These are phyloP conservation scores for Acacia acuminata DNA, from an alignment of 306 rosid genomes.

Conservation along the genomic window DNA sequence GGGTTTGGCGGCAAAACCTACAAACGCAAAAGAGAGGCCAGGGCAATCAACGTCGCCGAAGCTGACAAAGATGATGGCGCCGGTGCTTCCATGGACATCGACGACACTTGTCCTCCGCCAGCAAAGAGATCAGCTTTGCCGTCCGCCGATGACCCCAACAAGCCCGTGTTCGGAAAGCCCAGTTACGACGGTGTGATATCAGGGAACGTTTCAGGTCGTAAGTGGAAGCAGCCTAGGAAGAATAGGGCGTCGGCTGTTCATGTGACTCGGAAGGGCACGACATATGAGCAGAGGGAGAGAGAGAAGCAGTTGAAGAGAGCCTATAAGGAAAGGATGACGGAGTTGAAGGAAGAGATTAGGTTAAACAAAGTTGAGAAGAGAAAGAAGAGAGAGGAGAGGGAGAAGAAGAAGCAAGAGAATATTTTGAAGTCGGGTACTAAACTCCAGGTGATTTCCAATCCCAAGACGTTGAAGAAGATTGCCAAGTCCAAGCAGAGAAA, in stretches of 20 bases:
- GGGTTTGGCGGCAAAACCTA: constrained; percentile 94
- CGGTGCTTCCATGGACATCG: constrained; percentile 61
- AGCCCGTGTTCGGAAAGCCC: constrained; percentile 65
- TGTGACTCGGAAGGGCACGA: constrained; percentile 63
- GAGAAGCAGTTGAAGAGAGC: constrained; percentile 80
- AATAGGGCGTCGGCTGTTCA: constrained; percentile 62
- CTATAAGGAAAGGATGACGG: constrained; percentile 66
- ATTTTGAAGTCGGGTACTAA: constrained; percentile 75
- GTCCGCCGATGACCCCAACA: constrained; percentile 72
- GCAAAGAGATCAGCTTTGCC: constrained; percentile 73
- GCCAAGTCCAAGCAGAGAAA: constrained; percentile 78
- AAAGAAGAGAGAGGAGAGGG: constrained; percentile 80
- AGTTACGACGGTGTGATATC: constrained; percentile 89
- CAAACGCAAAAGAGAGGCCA: constrained; percentile 76
- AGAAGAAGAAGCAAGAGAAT: constrained; percentile 92
- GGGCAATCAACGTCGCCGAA: neutral
- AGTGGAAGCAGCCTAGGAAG: constrained; percentile 81
- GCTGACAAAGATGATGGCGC: constrained; percentile 2
- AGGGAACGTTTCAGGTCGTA: constrained; percentile 76
- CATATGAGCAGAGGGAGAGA: constrained; percentile 68
- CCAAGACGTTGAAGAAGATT: constrained; percentile 78
- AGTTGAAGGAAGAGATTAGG: constrained; percentile 78
- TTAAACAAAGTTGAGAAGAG: constrained; percentile 80
- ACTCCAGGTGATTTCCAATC: constrained; percentile 79
- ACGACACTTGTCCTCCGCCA: constrained; percentile 53